A percentile compares a stretch with the other conserved stretches of the same genome.
These are phyloP conservation scores for Moricandia arvensis DNA, from an alignment of 345 rosid species.

Conservation along the genomic window DNA sequence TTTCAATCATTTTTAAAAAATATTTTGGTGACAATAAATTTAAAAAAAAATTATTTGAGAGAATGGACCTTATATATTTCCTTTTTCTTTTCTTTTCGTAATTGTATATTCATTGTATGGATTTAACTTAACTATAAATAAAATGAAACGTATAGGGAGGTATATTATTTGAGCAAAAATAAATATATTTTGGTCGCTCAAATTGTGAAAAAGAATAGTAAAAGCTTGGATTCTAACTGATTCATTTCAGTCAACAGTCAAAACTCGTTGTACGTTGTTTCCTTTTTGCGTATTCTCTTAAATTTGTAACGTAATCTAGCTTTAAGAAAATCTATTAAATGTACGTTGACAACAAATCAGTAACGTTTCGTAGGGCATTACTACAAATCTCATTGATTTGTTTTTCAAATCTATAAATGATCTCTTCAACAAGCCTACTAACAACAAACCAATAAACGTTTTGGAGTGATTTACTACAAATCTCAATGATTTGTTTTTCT, in stretches of 20 bases:
- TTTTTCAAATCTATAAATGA: background rate
- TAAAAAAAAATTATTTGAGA: no score
- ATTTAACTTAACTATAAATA: background rate
- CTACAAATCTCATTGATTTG: background rate
- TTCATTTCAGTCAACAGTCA: background rate
- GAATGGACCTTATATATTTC: background rate
- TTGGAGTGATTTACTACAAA: no score
- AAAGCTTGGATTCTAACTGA: background rate
- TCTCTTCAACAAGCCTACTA: background rate
- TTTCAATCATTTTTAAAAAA: no score
- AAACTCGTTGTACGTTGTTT: background rate
- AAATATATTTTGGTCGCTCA: background rate
- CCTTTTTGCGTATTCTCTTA: background rate
- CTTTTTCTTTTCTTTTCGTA: no score
- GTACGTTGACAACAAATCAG: background rate
- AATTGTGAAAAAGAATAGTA: background rate
- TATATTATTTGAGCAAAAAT: background rate
- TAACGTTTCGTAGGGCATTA: background rate
- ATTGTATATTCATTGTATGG: background rate
- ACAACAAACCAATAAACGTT: no score
- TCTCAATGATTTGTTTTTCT: background rate
- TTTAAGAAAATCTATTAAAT: no score
- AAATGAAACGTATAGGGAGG: background rate
- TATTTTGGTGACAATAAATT: no score
- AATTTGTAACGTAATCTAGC: background rate